These are phyloP conservation scores for Flaveria ramosissima DNA, from an alignment of 129 eudicot genomes.

Conservation along the genomic window DNA sequence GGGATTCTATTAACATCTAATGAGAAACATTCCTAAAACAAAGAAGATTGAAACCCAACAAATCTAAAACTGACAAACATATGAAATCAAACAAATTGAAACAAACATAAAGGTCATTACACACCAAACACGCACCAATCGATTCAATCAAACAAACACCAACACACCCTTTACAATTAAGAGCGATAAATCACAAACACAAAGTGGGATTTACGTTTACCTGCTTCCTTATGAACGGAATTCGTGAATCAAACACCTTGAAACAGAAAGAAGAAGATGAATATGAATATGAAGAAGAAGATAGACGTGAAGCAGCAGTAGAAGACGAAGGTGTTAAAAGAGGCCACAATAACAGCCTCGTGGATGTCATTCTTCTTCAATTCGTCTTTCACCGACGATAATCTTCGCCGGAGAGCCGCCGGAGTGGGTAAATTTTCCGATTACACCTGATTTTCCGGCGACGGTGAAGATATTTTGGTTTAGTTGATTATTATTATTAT, in stretches of 20 bases:
- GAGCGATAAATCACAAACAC: background rate
- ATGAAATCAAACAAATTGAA: background rate
- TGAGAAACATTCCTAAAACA: background rate
- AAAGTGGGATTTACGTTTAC: slow-evolving; percentile 1
- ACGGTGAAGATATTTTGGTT: background rate
- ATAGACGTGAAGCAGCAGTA: slow-evolving; percentile 15
- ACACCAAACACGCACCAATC: background rate
- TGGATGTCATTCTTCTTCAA: slow-evolving; percentile 33
- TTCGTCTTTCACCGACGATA: slow-evolving; percentile 21
- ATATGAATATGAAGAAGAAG: slow-evolving; percentile 13
- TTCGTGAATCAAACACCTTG: slow-evolving; percentile 19
- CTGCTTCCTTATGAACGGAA: slow-evolving; percentile 26
- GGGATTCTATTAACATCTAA: background rate
- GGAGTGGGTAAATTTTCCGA: background rate
- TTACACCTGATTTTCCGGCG: slow-evolving; percentile 9
- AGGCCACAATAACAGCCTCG: slow-evolving; percentile 42
- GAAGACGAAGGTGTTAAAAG: slow-evolving; percentile 16
- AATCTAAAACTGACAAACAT: too few relatives aligned
- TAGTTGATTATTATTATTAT: background rate
- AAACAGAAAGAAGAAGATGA: slow-evolving; percentile 21
- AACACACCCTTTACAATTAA: background rate
- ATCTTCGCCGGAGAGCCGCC: slow-evolving; percentile 30
- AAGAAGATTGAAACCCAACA: too few relatives aligned
- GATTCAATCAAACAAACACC: background rate
- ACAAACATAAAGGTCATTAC: background rate